phyloP scores from a whole-genome alignment of 495 filamentous ascomycete genomes.

The Articulospora tetracladia region DNA sequence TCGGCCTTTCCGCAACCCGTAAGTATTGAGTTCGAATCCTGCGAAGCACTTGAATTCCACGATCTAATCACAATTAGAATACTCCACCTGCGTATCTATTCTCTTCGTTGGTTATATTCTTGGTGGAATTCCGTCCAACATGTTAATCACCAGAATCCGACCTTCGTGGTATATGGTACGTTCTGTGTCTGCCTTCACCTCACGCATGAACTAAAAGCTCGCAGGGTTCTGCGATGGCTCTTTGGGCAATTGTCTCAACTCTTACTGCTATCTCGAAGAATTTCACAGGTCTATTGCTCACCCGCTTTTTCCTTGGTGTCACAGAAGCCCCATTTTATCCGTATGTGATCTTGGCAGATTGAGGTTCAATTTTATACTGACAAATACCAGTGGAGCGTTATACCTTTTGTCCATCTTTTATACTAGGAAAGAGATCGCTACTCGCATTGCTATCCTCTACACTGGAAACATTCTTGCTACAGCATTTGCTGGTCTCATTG shows the following conservation, averaged over 20 bases:
- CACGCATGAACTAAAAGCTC: too few species aligned
- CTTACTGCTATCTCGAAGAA: conserved; percentile 41
- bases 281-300: conserved; percentile 27
- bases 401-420: conserved; percentile 61
- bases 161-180: conserved; percentile 43
- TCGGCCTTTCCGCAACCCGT: conserved; percentile 13
- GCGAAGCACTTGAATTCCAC: neutral
- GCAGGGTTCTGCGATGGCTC: conserved; percentile 40
- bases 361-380: too few species aligned
- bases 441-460: conserved; percentile 41
- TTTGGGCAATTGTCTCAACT: conserved; percentile 50
- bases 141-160: conserved; percentile 51
- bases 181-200: too few species aligned
- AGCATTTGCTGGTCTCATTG: conserved; percentile 30
- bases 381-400: conserved; percentile 19
- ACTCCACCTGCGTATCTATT: conserved; percentile 50
- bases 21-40: neutral
- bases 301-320: conserved; percentile 36
- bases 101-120: conserved; percentile 35
- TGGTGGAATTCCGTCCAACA: conserved; percentile 29
- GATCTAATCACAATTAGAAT: conserved; percentile 57
- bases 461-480: conserved; percentile 37
- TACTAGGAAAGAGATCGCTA: conserved; percentile 51
- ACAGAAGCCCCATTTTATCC: conserved; percentile 40
- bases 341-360: too few species aligned